Base-by-base conservation (phyloP, 306 rosid genomes). In the Fagus sylvatica region DNA sequence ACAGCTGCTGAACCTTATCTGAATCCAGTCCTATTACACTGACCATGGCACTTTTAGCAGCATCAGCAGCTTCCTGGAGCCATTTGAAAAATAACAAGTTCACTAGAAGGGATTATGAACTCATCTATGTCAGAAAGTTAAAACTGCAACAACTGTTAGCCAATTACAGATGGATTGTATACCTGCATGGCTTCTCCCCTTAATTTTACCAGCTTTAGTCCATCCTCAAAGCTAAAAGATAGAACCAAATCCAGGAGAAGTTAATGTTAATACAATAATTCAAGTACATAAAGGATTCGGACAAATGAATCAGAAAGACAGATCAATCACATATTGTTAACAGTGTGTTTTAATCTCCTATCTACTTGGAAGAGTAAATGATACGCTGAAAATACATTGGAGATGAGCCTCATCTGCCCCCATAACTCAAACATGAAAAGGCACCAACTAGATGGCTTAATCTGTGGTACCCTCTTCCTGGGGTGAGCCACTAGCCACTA, bases 111-210 rank as follows among this genome's bases (percentile, higher is more conserved):
- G 40, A 68, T 37, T 70, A 46, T 57, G 48, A 76, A 72, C 16
- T 34, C 22, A 41, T 65, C 19, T 73, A 71, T 17, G 53, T 33
- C 37, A 13, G 55, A 42, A 57, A 55, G 56, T 62, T 30, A 69
- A 62, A 55, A 4, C 53, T 3, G 51, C 15, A 46, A 80, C 15
- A 74, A 55, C 76, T 75, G 46, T 28, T 74, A 34, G 54, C 39
- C 84, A 77, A 71, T 75, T 40, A 53, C 55, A 40, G 67, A 77
- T 66, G 12, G 2, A 69, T 74, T 61, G 53, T 55, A 73, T 88
- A 91, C 99, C 99, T 96, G 99, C 99, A 96, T 96, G 66, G 97
- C 98, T 83, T 91, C 99, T 82, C 99, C 99, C 76, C 98, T 83
- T 83, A 96, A 83, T 89, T 96, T 96, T 83, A 96, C 99, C 84